Evolutionary conservation across 1,284 basidiomycete genomes (phyloP), one percentile per base, ranked within the genome.

Genomic region (Boletus semigastroideus): DNA sequence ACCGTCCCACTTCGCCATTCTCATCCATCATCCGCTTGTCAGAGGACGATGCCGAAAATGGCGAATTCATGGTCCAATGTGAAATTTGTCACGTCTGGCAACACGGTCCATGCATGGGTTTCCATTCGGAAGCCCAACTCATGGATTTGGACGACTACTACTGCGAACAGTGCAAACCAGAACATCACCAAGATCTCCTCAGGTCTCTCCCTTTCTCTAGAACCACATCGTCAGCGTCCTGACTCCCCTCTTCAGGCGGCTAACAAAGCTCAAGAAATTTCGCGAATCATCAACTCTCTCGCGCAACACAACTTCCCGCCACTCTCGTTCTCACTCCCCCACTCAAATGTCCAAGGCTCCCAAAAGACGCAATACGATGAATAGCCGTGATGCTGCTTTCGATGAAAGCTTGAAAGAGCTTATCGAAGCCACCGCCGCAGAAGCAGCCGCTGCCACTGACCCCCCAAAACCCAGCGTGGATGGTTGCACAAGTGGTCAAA

Each of bases 21-120:
- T 65, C 42, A 67, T 51, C 66, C 36, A 13, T 28, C 37, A 56
- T 66, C 58, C 50, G 52, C 52, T 55, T 56, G 56, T 58, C 68
- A 83, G 79, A 80, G 72, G 89, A 91, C 65, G 90, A 90, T 64
- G 82, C 87, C 59, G 84, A 85, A 65, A 79, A 83, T 46, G 89
- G 87, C 46, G 92, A 93, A 72, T 90, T 94, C 68, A 98, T 98
- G 94, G 94, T 98, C 47, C 91, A 95, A 71, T 99, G 96, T 74
- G 96, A 99, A 74, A 87, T 80, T 49, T 99, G 96, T 78, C 91
- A 93, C 65, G 92, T 93, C 56, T 99, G 96, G 96, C 96, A 99
- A 72, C 96, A 99, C 71, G 95, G 95, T 17, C 81, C 88, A 30
- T 99, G 96, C 74, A 94, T 99, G 86, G 96, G 96, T 45, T 92